A percentile compares a stretch with the other conserved stretches of the same genome.
phyloP scores from a whole-genome alignment of 2,329 filamentous ascomycete species.

The Orbilia blumenaviensis region DNA sequence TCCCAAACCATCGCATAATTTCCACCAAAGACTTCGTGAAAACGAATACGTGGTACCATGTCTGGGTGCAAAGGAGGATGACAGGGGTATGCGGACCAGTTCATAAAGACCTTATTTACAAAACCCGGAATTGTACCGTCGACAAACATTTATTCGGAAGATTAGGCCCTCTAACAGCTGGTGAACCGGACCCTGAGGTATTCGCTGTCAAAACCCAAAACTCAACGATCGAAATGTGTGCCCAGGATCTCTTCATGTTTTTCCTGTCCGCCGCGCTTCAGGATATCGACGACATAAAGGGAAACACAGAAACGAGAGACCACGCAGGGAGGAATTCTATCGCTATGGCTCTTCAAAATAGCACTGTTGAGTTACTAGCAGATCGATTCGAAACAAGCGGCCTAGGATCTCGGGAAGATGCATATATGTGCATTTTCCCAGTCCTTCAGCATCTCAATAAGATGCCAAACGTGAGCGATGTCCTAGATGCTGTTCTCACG shows the following conservation, averaged over 20 bases:
- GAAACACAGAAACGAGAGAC: slow-evolving; percentile 18
- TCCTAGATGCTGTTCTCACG: slow-evolving; percentile 11
- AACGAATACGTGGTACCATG: slow-evolving; percentile 28
- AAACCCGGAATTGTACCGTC: neutral
- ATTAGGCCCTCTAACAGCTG: neutral
- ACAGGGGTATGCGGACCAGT: neutral
- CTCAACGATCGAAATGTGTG: slow-evolving; percentile 37
- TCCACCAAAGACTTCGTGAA: slow-evolving; percentile 7
- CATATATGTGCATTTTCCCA: slow-evolving; percentile 59
- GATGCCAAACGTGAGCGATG: slow-evolving; percentile 25
- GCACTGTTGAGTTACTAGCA: slow-evolving; percentile 47
- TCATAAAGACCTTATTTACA: neutral
- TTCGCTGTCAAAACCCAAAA: slow-evolving; percentile 21
- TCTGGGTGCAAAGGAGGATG: slow-evolving; percentile 37
- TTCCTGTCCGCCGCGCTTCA: slow-evolving; percentile 18
- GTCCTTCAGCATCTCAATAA: slow-evolving; percentile 54
- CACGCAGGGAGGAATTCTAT: neutral
- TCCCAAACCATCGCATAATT: slow-evolving; percentile 20
- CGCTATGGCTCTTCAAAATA: slow-evolving; percentile 24
- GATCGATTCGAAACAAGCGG: slow-evolving; percentile 57
- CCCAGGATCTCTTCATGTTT: slow-evolving; percentile 47
- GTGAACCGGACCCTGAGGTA: neutral
- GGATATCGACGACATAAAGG: slow-evolving; percentile 20
- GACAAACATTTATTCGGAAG: slow-evolving; percentile 34
- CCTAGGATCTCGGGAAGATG: slow-evolving; percentile 56